Conservation (phyloP, 768 basidiomycete genomes). For the Plicaturopsis crispa region DNA sequence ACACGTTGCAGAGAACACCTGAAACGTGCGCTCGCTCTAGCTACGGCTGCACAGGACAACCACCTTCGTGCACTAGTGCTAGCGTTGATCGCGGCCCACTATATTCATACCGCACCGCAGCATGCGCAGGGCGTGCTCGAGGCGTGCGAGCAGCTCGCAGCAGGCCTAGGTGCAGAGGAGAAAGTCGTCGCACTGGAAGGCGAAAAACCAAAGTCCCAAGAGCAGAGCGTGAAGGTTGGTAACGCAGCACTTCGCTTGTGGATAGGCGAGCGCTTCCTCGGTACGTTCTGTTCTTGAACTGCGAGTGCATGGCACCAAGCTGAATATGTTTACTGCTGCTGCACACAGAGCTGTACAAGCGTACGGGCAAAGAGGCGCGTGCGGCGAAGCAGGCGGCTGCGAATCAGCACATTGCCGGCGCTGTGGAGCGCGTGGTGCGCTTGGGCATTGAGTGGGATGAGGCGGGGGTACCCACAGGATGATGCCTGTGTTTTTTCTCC, state of each 20-base stretch:
- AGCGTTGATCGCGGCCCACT: conserved; percentile 62
- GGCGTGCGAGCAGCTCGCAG: conserved; percentile 63
- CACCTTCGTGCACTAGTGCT: conserved; percentile 66
- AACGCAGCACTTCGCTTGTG: conserved; percentile 63
- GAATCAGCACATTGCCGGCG: conserved; percentile 12
- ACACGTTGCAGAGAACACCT: conserved; percentile 39
- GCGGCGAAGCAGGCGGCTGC: conserved; percentile 37
- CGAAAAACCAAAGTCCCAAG: conserved; percentile 7
- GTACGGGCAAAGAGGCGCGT: conserved; percentile 42
- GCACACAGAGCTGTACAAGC: conserved; percentile 47
- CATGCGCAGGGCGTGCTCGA: conserved; percentile 60
- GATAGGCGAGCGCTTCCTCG: conserved; percentile 64
- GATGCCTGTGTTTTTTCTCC: not conserved
- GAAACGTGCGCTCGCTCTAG: conserved; percentile 52
- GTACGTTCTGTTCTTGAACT: conserved; percentile 26
- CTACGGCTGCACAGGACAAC: conserved; percentile 57
- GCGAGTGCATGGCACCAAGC: not conserved
- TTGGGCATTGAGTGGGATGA: not conserved
- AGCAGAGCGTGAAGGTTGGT: conserved; percentile 27
- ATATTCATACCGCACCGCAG: conserved; percentile 61
- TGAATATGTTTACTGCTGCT: conserved; percentile 1
- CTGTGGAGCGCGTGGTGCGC: not conserved
- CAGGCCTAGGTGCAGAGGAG: conserved; percentile 53
- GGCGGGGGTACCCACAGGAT: not conserved
- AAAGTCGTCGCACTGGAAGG: conserved; percentile 15